Evolutionary conservation across 495 filamentous ascomycete genomes (phyloP).

Genomic region (Trichoderma gamsii): DNA sequence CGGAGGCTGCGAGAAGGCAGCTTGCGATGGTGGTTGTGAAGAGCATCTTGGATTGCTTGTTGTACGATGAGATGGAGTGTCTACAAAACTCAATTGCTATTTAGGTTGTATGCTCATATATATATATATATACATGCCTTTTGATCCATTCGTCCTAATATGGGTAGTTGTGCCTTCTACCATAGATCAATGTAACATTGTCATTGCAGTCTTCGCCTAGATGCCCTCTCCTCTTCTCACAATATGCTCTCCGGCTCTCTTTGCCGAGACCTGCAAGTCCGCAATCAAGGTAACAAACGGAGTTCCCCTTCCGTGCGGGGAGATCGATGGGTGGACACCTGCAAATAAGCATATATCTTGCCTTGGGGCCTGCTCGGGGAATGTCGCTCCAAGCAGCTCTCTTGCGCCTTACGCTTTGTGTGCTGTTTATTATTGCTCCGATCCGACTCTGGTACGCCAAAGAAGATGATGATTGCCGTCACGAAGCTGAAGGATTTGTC

Average conservation of each 20-base stretch:
- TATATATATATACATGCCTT: too few species aligned
- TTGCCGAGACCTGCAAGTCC: too few species aligned
- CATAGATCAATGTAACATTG: neutral
- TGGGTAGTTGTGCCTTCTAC: neutral
- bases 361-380: neutral
- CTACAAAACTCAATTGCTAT: neutral
- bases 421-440: too few species aligned
- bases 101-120: neutral
- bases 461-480: too few species aligned
- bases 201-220: neutral
- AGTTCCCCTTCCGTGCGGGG: too few species aligned
- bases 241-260: too few species aligned
- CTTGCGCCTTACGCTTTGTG: too few species aligned
- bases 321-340: too few species aligned
- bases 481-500: too few species aligned
- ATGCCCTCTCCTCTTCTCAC: too few species aligned
- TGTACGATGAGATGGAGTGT: neutral
- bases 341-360: neutral
- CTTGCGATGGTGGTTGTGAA: neutral
- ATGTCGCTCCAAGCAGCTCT: neutral
- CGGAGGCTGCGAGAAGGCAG: conserved; percentile 15
- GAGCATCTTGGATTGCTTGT: neutral
- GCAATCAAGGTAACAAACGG: too few species aligned
- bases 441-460: too few species aligned
- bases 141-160: neutral